A percentile compares a stretch with the other conserved stretches of the same genome.
phyloP scores from a whole-genome alignment of 441 rosid genomes.

The Melastoma candidum region DNA sequence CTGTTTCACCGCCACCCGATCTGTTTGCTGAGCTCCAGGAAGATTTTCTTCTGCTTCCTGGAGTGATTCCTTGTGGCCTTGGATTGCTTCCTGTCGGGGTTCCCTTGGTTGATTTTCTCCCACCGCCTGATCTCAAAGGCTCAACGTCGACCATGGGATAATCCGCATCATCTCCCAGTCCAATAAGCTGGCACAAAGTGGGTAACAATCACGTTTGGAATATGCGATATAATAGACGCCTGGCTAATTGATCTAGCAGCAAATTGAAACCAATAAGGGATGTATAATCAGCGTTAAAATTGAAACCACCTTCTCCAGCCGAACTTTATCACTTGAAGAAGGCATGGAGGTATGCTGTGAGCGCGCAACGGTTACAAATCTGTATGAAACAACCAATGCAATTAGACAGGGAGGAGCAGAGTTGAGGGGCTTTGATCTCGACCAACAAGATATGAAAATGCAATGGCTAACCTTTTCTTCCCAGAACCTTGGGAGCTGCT shows the following conservation, averaged over 20 bases:
- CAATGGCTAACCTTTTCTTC: constrained; percentile 54
- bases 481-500: constrained; percentile 63
- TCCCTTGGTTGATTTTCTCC: constrained; percentile 24
- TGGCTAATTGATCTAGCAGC: not conserved
- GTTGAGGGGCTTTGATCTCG: not conserved
- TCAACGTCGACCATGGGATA: constrained; percentile 38
- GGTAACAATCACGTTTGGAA: constrained; percentile 4
- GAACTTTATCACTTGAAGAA: constrained; percentile 55
- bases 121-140: constrained; percentile 26
- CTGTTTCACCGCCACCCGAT: constrained; percentile 13
- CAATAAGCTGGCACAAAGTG: constrained; percentile 48
- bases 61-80: constrained; percentile 3
- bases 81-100: constrained; percentile 15
- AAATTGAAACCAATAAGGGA: not conserved
- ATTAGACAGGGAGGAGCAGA: not conserved
- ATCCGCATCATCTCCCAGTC: constrained; percentile 54
- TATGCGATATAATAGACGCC: constrained; percentile 4
- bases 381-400: constrained; percentile 16
- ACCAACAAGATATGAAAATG: not conserved
- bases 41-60: constrained; percentile 16
- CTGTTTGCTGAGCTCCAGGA: constrained; percentile 21
- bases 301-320: constrained; percentile 55
- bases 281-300: not conserved
- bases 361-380: constrained; percentile 55
- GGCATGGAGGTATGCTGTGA: constrained; percentile 76